Evolutionary conservation across 176 grass and related monocot genomes (phyloP), one percentile per base, ranked within the genome.

Genomic region (Zizania latifolia): DNA sequence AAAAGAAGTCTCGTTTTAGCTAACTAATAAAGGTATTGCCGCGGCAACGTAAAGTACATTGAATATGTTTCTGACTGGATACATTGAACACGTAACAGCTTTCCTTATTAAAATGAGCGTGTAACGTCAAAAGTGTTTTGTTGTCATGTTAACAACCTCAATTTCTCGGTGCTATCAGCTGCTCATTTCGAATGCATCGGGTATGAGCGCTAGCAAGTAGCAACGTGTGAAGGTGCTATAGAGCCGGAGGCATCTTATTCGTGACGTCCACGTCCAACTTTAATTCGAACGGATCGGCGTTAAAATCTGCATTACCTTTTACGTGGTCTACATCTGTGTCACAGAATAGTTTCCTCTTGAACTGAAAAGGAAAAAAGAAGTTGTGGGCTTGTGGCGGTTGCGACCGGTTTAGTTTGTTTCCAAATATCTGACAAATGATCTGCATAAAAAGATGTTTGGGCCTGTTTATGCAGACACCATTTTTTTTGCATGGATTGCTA

Each of bases 251-350:
- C 74, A 72, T n/a, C 79, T 56, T 37, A 36, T 56, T 43, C 70
- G 51, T 62, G 31, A 54, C 6, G 68, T 83, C 74, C 51, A 54
- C 54, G 61, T 87, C 74, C 38, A 51, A 29, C 68, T 38, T 53
- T 53, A 22, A 21, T 32, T 40, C 16, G 22, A 6, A 72, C 12
- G 51, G 54, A 38, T 23, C 32, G 30, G 55, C 78, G 57, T 39
- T 72, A 5, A 37, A 14, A 46, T n/a, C 45, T 30, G 65, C 58
- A 37, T 78, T 67, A 70, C 58, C 43, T 8, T 19, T 63, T 80
- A 65, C 40, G 80, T 87, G 85, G 80, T 83, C 80, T 59, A 78
- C 80, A 68, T 87, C 68, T 69, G 32, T 3, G n/a, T 6, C 16
- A 60, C 67, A 60, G 36, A 78, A 72, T 66, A 72, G 1, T 23